Base-by-base conservation (phyloP, 1,139 yeast genomes). In the Geotrichum bryndzae region DNA sequence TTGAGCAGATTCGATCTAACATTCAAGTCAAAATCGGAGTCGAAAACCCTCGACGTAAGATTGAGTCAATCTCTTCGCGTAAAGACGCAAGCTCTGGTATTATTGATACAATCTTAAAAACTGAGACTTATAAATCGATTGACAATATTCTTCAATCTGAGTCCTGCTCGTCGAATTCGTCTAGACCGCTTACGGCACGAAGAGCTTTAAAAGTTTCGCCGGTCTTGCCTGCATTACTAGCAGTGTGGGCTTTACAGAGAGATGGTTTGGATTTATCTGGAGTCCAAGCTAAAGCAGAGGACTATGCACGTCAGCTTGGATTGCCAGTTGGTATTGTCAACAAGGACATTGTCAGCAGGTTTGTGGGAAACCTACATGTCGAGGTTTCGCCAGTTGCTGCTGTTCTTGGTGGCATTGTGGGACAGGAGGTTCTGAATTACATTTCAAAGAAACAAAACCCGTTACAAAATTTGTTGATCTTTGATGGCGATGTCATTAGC, bases 351-450 rank as follows among this genome's bases (percentile, higher is more conserved):
- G 60, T 66, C n/a, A 53, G 56, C 2, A 57, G 65, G 45, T 74
- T 74, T 59, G 23, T 53, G 7, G 33, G 53, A 67, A 81, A 67
- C 18, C 45, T 82, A 5, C 83, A 80, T 63, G 79, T 90, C 0
- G 96, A 94, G 71, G 83, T 89, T 66, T 81, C 94, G 2, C 97
- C 98, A 0, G 86, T 87, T 0, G 86, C 96, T 10, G 96, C 99
- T 0, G 83, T 94, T 1, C 70, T 94, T 10, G 99, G 99, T 10
- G 99, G 99, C 0, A 82, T 90, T 2, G 75, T 94, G 48, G 90
- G 96, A 1, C 99, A 94, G 74, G 97, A 94, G 72, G 87, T 91
- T 10, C 88, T 94, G 54, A 96, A 94, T 73, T 85, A 81, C 60
- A 76, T 94, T 63, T 87, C 96, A 59, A 83, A 83, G 66, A 85